phyloP scores from a whole-genome alignment of 1,284 basidiomycete genomes.

The Cutaneotrichosporon dermatis region DNA sequence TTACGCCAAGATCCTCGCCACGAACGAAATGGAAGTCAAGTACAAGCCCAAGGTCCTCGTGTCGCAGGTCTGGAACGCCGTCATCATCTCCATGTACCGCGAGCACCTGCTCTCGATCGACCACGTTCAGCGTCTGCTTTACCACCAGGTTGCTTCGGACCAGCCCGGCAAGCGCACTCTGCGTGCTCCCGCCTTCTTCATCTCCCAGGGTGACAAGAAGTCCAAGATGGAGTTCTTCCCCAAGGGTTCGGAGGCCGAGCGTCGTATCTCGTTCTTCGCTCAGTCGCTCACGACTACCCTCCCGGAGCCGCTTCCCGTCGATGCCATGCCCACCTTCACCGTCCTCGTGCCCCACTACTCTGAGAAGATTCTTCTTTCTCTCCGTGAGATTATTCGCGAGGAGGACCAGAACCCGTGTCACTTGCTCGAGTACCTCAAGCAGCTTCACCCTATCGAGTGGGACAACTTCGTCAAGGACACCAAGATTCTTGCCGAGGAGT shows the following conservation, averaged over 20 bases:
- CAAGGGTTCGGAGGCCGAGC: constrained; percentile 81
- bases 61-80: constrained; percentile 95
- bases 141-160: constrained; percentile 83
- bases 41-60: constrained; percentile 98
- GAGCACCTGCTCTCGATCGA: constrained; percentile 94
- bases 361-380: constrained; percentile 89
- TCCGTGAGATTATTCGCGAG: constrained; percentile 93
- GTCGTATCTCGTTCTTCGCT: constrained; percentile 93
- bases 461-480: constrained; percentile 99
- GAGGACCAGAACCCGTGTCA: constrained; percentile 94
- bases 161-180: constrained; percentile 79
- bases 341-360: constrained; percentile 93
- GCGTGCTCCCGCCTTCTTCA: constrained; percentile 90
- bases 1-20: constrained; percentile 86
- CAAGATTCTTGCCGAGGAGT: constrained; percentile 97
- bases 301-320: constrained; percentile 83
- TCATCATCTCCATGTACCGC: constrained; percentile 99
- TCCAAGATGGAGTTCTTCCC: constrained; percentile 87
- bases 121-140: constrained; percentile 88
- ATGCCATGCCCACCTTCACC: constrained; percentile 96
- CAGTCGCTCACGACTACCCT: constrained; percentile 86
- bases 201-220: constrained; percentile 75
- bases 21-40: constrained; percentile 87
- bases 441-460: constrained; percentile 97
- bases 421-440: constrained; percentile 94